phyloP scores from a whole-genome alignment of 2,329 filamentous ascomycete species.

The Boeremia exigua region DNA sequence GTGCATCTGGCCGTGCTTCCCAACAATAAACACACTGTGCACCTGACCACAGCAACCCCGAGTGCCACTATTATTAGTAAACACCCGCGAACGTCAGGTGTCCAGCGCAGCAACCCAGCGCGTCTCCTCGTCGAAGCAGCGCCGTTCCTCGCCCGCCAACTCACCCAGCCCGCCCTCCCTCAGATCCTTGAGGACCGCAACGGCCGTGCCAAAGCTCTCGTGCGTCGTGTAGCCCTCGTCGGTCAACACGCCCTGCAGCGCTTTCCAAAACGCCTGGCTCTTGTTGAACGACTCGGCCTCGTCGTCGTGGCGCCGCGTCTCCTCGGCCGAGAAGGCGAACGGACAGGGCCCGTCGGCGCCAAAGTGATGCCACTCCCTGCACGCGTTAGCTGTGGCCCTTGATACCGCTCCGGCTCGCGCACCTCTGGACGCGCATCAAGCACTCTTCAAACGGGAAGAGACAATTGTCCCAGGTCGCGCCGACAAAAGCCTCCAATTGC shows the following conservation, averaged over 20 bases:
- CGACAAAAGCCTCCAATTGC: slow-evolving; percentile 36
- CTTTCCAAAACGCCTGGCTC: slow-evolving; percentile 33
- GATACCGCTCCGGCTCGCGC: neutral
- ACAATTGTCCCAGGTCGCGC: slow-evolving; percentile 34
- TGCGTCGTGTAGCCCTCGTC: slow-evolving; percentile 34
- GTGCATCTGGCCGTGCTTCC: too few species aligned
- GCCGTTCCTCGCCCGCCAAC: neutral
- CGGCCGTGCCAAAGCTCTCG: slow-evolving; percentile 25
- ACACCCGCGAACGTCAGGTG: too few species aligned
- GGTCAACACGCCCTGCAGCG: slow-evolving; percentile 26
- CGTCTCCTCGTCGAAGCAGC: neutral
- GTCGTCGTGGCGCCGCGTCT: slow-evolving; percentile 23
- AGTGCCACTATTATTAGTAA: too few species aligned
- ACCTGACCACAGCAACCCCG: too few species aligned
- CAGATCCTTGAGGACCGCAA: slow-evolving; percentile 25
- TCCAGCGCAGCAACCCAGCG: too few species aligned
- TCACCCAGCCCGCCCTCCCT: slow-evolving; percentile 10
- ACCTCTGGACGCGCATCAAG: slow-evolving; percentile 33
- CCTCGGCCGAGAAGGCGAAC: slow-evolving; percentile 28
- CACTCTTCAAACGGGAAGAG: slow-evolving; percentile 32
- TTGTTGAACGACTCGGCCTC: slow-evolving; percentile 31
- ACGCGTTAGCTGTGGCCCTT: neutral
- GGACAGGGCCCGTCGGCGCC: slow-evolving; percentile 22
- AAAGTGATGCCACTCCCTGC: neutral
- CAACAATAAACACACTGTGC: too few species aligned